These are phyloP conservation scores for Paramicrosporidium saccamoebae DNA, from an alignment of 371 early-diverging fungal species.

Conservation along the genomic window DNA sequence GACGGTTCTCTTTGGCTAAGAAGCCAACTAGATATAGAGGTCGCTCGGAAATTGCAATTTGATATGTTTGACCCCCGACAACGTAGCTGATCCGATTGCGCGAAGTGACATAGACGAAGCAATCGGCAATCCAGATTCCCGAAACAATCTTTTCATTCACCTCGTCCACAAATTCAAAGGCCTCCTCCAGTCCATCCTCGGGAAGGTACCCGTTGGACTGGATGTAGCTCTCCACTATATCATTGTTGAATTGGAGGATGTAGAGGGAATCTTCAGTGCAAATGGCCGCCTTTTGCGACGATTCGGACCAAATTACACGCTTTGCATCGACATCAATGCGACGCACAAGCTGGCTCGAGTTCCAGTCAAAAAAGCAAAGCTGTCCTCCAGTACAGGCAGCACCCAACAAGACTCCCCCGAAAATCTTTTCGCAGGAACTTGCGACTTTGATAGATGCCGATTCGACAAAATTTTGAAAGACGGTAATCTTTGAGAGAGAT, in stretches of 20 bases:
- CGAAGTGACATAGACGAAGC: slow-evolving; percentile 74
- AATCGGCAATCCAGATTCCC: slow-evolving; percentile 87
- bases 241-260: slow-evolving; percentile 58
- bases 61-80: slow-evolving; percentile 63
- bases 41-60: slow-evolving; percentile 72
- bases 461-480: slow-evolving; percentile 78
- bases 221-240: slow-evolving; percentile 30
- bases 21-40: slow-evolving; percentile 72
- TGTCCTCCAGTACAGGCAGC: slow-evolving; percentile 26
- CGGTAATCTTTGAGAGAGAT: slow-evolving; percentile 37
- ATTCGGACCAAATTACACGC: slow-evolving; percentile 72
- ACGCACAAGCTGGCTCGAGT: slow-evolving; percentile 51
- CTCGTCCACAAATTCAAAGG: slow-evolving; percentile 72
- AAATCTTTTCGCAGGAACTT: slow-evolving; percentile 65
- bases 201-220: slow-evolving; percentile 20
- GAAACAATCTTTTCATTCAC: slow-evolving; percentile 55
- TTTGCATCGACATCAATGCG: slow-evolving; percentile 69
- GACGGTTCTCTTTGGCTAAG: slow-evolving; percentile 61
- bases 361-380: slow-evolving; percentile 86
- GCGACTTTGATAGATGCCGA: slow-evolving; percentile 21
- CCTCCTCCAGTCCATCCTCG: slow-evolving; percentile 82
- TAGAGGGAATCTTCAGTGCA: slow-evolving; percentile 66
- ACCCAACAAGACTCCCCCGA: slow-evolving; percentile 67
- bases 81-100: slow-evolving; percentile 70
- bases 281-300: slow-evolving; percentile 61